Evolutionary conservation across 805 yeast genomes (phyloP).

Genomic region (Tetrapisispora pingtungensis): DNA sequence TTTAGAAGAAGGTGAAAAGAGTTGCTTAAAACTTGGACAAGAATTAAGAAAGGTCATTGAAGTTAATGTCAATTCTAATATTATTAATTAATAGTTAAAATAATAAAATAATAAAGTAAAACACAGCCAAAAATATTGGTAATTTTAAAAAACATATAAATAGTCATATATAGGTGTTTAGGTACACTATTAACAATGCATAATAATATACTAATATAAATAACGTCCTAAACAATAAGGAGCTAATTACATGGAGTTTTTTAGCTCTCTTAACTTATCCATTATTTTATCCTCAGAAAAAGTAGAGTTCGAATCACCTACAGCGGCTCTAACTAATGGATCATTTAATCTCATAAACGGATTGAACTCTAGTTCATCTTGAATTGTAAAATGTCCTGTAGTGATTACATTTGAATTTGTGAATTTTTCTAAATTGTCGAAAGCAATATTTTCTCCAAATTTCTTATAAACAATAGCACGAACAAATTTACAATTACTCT

Average conservation of each 20-base stretch:
- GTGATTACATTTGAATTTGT: slow-evolving; percentile 51
- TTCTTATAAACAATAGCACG: slow-evolving; percentile 46
- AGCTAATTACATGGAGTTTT: slow-evolving; percentile 35
- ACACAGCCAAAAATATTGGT: not conserved
- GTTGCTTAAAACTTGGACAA: slow-evolving; percentile 37
- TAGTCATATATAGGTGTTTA: not conserved
- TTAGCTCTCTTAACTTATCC: slow-evolving; percentile 65
- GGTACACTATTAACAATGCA: not conserved
- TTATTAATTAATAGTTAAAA: not conserved
- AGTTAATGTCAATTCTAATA: slow-evolving; percentile 29
- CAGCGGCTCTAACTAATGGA: slow-evolving; percentile 46
- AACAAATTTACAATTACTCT: slow-evolving; percentile 69
- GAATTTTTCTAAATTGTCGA: slow-evolving; percentile 44
- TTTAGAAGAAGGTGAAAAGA: slow-evolving; percentile 42
- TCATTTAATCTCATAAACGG: slow-evolving; percentile 83
- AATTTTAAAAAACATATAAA: not conserved
- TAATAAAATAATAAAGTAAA: not conserved
- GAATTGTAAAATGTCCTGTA: slow-evolving; percentile 79
- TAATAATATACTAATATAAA: not conserved
- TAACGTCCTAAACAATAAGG: not conserved
- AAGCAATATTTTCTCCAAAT: slow-evolving; percentile 33
- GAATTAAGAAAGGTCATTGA: slow-evolving; percentile 40
- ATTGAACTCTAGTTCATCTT: slow-evolving; percentile 71
- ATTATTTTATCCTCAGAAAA: slow-evolving; percentile 43
- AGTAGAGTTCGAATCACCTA: slow-evolving; percentile 38